Evolutionary conservation across 306 rosid species (phyloP), one percentile per base, ranked within the genome.

Genomic region (Casuarina equisetifolia): DNA sequence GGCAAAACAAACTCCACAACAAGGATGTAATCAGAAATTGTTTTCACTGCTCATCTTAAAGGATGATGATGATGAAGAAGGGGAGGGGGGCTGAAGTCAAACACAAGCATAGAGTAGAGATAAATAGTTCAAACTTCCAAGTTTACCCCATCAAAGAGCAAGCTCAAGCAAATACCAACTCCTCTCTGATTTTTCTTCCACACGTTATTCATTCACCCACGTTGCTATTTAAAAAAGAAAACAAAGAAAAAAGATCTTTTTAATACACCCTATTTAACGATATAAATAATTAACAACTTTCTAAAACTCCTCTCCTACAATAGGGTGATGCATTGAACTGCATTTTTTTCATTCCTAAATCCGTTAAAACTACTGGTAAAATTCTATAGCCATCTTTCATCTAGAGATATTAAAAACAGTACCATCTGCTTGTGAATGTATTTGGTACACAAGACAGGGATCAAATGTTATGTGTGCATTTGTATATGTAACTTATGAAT

Each of bases 41-140:
- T 40, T 16, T 66, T 3, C 35, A 9, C 15, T 40, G 36, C 6
- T 42, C 2, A 8, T 5, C 32, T 42, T 67, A 66, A 42, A 67
- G 15, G 8, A 40, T 16, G 32, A 64, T 64, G 70, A 12, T 12
- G 36, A 63, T 2, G 9, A 63, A 39, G 45, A 16, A 13, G 17
- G 1, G 25, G 13, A 66, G 13, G 39, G 39, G 39, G 39, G 2
- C 40, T 6, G 46, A 16, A 64, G 48, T 4, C 2, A 40, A 40
- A 48, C 35, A 40, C 25, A 16, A 64, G 70, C 25, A 2, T 48
- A 5, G 39, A 66, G 4, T 39, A 46, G 17, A 66, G 4, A 66
- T 39, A 42, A 64, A 63, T 15, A 3, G 70, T 63, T 63, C 70
- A 64, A 64, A 6, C 20, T 64, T 64, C 70, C 10, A 57, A 57